phyloP scores from a whole-genome alignment of 1,284 basidiomycete species.

The Mycosarcoma mackinlayi region DNA sequence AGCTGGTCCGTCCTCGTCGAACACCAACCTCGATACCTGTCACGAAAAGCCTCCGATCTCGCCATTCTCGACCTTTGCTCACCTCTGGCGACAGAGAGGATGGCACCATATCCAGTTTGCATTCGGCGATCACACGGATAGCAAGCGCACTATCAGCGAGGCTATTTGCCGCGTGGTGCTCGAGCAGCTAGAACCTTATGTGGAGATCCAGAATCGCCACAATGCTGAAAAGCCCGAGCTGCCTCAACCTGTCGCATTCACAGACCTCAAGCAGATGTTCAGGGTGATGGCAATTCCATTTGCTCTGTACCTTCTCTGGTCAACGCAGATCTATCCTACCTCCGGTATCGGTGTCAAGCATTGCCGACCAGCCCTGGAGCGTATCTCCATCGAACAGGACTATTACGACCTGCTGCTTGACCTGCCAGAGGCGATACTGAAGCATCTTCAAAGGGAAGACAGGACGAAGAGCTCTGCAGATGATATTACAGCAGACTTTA shows the following conservation, averaged over 20 bases:
- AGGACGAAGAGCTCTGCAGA: constrained; percentile 8
- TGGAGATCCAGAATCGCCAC: background rate
- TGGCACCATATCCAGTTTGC: constrained; percentile 44
- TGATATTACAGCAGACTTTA: constrained; percentile 22
- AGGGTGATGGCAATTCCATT: constrained; percentile 22
- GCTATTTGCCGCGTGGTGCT: constrained; percentile 38
- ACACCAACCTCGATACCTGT: background rate
- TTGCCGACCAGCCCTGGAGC: constrained; percentile 33
- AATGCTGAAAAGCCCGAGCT: background rate
- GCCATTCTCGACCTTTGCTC: constrained; percentile 28
- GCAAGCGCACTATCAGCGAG: constrained; percentile 23
- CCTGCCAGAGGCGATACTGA: constrained; percentile 13
- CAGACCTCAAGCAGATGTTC: constrained; percentile 24
- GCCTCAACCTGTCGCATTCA: constrained; percentile 1
- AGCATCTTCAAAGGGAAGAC: constrained; percentile 22
- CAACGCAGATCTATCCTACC: constrained; percentile 29
- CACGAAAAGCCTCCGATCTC: constrained; percentile 7
- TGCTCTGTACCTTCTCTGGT: constrained; percentile 41
- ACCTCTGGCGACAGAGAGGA: constrained; percentile 27
- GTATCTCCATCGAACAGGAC: constrained; percentile 38
- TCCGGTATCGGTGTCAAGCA: constrained; percentile 44
- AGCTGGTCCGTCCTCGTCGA: background rate
- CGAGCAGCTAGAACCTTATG: constrained; percentile 13
- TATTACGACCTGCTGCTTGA: constrained; percentile 32
- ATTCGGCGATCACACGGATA: constrained; percentile 41